Conservation (phyloP, 139 green algal genomes). For the Closterium sp. region DNA sequence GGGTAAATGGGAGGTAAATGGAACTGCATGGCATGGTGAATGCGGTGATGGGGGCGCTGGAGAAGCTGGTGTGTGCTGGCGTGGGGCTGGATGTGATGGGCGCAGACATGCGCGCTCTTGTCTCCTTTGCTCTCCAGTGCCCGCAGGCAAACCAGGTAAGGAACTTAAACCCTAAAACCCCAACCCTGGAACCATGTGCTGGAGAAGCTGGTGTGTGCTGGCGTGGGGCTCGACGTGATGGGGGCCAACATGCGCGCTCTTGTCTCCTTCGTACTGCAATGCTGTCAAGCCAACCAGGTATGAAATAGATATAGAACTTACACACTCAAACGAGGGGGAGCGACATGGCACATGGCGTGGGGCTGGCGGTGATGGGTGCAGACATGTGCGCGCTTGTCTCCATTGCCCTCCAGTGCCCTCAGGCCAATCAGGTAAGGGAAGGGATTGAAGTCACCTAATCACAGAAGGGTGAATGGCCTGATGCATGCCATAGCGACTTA, state of each 20-base stretch:
- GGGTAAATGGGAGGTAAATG: too few relatives aligned
- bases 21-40: constrained; percentile 29
- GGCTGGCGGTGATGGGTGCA: too few relatives aligned
- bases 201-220: not conserved
- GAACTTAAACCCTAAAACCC: not conserved
- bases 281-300: constrained; percentile 30
- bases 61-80: constrained; percentile 29
- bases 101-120: constrained; percentile 22
- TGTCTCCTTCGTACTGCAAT: constrained; percentile 24
- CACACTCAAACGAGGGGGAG: too few relatives aligned
- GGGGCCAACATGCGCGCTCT: constrained; percentile 16
- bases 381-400: too few relatives aligned
- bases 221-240: not conserved
- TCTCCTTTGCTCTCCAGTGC: constrained; percentile 33
- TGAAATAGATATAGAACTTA: too few relatives aligned
- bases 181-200: not conserved
- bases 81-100: not conserved
- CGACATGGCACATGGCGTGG: too few relatives aligned
- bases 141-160: constrained; percentile 36
- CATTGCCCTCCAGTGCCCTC: constrained; percentile 28
- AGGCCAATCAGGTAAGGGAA: constrained; percentile 39
- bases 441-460: too few relatives aligned
- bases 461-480: too few relatives aligned
- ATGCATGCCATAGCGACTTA: too few relatives aligned
- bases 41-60: constrained; percentile 42